Base-by-base conservation (phyloP, 805 yeast genomes). In the Starmerella khaoyaiensis region DNA sequence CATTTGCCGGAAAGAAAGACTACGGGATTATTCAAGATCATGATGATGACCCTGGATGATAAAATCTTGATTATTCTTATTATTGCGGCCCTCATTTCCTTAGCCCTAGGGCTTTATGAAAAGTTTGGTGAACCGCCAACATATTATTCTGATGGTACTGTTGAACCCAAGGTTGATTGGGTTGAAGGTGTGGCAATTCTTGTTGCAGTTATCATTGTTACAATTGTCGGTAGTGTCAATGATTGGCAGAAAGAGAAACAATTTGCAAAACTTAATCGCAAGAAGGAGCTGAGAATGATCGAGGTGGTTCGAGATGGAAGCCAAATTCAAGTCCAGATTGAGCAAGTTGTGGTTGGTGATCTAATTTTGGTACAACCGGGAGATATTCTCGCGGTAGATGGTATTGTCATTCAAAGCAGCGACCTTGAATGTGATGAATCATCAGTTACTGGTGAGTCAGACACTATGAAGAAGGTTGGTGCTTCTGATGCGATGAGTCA, bases 151-250 rank as follows among this genome's bases (percentile, higher is more conserved):
- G 81, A 82, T 46, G 94, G 94, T 20, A 66, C 72, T 17, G 65
- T 72, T 16, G 57, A 74, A 38, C 95, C 96, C 14, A 72, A 75
- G 51, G 93, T 90, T 22, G 94, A 87, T 52, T 90, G 97, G 96
- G 94, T 93, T 33, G 99, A 90, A 64, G 99, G 99, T 49, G 94
- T 86, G 26, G 99, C 98, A 28, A 90, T 90, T 54, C 71, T 90
- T 49, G 79, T 79, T 4, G 99, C 99, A 16, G 80, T 90, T 18
- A 52, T 73, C 4, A 87, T 90, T 42, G 97, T 90, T 23, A 94
- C 87, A 4, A 47, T 82, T 2, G 98, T 93, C 11, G 94, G 96
- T 34, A 90, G 95, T 2, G 78, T 72, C n/a, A 90, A 90, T 58
- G 98, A 90, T 60, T 90, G 79, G 64, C 95, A 90, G 56, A 93